phyloP scores from a whole-genome alignment of 1,284 basidiomycete genomes.

The Rhodotorula sp. region DNA sequence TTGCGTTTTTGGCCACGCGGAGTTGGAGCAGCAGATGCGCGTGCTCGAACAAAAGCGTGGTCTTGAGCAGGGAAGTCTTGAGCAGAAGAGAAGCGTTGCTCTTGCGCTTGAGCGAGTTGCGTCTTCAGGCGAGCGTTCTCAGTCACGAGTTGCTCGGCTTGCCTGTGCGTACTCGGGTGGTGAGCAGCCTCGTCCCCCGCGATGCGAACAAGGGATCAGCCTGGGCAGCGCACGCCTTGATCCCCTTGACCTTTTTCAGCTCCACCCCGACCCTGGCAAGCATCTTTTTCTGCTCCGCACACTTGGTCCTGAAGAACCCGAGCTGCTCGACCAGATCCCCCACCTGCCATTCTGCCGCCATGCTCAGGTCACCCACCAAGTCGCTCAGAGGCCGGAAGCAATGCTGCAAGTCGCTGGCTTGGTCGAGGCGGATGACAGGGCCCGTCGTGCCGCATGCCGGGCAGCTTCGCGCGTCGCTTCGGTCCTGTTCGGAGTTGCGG shows the following conservation, averaged over 20 bases:
- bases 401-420: not conserved
- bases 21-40: not conserved
- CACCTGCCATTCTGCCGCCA: slow-evolving; percentile 19
- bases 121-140: slow-evolving; percentile 8
- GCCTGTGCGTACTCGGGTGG: not conserved
- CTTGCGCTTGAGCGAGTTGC: slow-evolving; percentile 4
- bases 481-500: not conserved
- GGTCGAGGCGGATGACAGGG: slow-evolving; percentile 12
- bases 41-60: not conserved
- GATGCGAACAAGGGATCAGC: not conserved
- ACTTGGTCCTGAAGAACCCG: slow-evolving; percentile 20
- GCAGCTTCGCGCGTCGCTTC: not conserved
- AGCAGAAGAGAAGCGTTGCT: not conserved
- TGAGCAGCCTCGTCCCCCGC: not conserved
- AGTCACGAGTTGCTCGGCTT: slow-evolving; percentile 1
- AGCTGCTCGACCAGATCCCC: slow-evolving; percentile 22
- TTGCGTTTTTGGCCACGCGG: not conserved
- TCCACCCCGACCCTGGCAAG: slow-evolving; percentile 9
- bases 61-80: not conserved
- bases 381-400: slow-evolving; percentile 18
- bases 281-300: slow-evolving; percentile 16
- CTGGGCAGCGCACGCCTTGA: slow-evolving; percentile 7
- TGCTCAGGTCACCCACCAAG: not conserved
- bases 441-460: slow-evolving; percentile 9
- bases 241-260: slow-evolving; percentile 11